These are phyloP conservation scores for Penicillium aurantiogriseum DNA, from an alignment of 2,329 filamentous ascomycete species.

Conservation along the genomic window DNA sequence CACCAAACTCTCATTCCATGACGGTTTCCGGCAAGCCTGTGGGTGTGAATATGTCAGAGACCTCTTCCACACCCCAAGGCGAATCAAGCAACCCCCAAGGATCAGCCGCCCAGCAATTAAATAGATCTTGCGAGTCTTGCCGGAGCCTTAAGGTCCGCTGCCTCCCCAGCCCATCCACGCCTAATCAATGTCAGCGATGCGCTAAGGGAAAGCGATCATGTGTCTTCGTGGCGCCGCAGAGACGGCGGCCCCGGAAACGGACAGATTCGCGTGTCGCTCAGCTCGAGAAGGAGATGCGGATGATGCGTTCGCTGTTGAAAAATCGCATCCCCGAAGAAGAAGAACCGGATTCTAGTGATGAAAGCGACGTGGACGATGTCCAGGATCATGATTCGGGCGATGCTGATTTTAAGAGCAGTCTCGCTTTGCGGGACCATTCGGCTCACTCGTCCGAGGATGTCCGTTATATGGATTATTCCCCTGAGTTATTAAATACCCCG, in stretches of 20 bases:
- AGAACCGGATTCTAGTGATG: slow-evolving; percentile 25
- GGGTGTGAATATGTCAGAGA: slow-evolving; percentile 29
- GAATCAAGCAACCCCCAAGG: slow-evolving; percentile 21
- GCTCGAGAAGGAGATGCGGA: slow-evolving; percentile 38
- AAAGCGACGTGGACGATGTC: slow-evolving; percentile 19
- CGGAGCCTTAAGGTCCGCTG: slow-evolving; percentile 39
- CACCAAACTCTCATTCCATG: background rate
- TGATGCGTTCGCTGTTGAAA: slow-evolving; percentile 39
- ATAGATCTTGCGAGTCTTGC: slow-evolving; percentile 40
- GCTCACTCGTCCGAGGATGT: slow-evolving; percentile 23
- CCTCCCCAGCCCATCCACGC: slow-evolving; percentile 30
- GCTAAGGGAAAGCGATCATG: slow-evolving; percentile 35
- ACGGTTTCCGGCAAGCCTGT: background rate
- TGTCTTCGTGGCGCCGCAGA: slow-evolving; percentile 38
- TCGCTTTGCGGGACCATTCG: slow-evolving; percentile 19
- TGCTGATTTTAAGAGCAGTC: slow-evolving; percentile 18
- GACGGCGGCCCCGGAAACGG: slow-evolving; percentile 37
- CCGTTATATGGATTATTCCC: slow-evolving; percentile 27
- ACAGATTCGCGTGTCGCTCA: slow-evolving; percentile 40
- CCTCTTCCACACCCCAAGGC: slow-evolving; percentile 19
- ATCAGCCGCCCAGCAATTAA: slow-evolving; percentile 31
- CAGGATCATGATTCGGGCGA: slow-evolving; percentile 20
- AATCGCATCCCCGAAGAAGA: slow-evolving; percentile 32
- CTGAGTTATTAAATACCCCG: slow-evolving; percentile 19
- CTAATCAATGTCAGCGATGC: slow-evolving; percentile 40